These are phyloP conservation scores for Acanthamoeba polyphaga DNA, from an alignment of 208 protist genomes.

Conservation along the genomic window DNA sequence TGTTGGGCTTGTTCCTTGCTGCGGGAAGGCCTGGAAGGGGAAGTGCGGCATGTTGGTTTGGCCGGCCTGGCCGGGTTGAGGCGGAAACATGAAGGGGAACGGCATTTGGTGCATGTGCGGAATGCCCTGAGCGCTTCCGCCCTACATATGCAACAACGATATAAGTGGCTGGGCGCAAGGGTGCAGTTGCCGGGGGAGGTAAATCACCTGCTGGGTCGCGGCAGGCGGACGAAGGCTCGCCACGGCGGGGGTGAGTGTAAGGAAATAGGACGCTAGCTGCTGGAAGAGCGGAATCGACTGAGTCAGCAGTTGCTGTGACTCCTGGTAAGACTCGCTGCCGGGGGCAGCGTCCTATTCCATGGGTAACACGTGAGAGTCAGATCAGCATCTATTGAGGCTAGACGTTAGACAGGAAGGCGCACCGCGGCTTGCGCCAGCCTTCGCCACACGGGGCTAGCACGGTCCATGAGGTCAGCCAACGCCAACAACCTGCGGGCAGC, in stretches of 20 bases:
- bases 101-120: constrained; percentile 1
- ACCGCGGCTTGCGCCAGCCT: constrained; percentile 50
- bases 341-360: constrained; percentile 5
- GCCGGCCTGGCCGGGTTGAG: background rate
- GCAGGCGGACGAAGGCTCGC: background rate
- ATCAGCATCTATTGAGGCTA: too few species aligned
- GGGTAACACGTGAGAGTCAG: background rate
- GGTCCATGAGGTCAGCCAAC: background rate
- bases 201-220: background rate
- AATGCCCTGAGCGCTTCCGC: background rate
- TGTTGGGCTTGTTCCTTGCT: background rate
- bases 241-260: constrained; percentile 4
- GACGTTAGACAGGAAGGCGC: background rate
- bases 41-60: constrained; percentile 7
- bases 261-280: constrained; percentile 38
- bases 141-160: background rate
- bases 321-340: background rate
- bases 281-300: constrained; percentile 16
- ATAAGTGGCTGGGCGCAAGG: background rate
- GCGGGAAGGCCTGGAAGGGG: background rate
- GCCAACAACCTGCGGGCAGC: background rate
- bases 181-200: background rate
- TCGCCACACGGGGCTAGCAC: background rate
- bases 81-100: constrained; percentile 54
- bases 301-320: constrained; percentile 29